Conservation (phyloP, 1,284 basidiomycete species). For the Abortiporus biennis region DNA sequence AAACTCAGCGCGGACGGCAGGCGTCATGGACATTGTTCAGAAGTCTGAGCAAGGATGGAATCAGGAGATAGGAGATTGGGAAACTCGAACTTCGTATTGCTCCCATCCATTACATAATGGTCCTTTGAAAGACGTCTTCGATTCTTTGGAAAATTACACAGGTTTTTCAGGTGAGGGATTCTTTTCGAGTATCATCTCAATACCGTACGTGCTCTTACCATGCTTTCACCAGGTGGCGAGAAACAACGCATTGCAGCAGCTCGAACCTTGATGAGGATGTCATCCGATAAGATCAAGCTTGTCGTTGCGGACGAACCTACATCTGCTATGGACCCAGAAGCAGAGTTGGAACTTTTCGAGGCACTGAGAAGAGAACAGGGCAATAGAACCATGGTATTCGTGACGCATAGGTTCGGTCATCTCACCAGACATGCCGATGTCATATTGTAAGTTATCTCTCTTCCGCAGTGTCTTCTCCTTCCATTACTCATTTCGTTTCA, state of each 20-base stretch:
- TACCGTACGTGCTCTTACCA: neutral
- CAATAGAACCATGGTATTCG: constrained; percentile 70
- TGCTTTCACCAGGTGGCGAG: constrained; percentile 9
- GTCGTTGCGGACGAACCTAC: constrained; percentile 14
- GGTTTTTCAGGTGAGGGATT: constrained; percentile 12
- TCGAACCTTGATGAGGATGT: constrained; percentile 12
- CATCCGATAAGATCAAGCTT: constrained; percentile 6
- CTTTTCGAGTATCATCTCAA: neutral
- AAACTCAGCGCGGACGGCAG: constrained; percentile 57
- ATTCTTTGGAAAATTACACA: constrained; percentile 6
- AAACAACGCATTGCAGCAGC: constrained; percentile 13
- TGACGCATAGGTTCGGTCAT: constrained; percentile 64
- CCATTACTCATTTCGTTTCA: constrained; percentile 16
- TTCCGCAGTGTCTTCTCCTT: neutral
- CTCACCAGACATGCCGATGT: constrained; percentile 65
- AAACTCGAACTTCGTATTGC: constrained; percentile 1
- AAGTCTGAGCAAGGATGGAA: constrained; percentile 54
- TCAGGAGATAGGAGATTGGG: constrained; percentile 18
- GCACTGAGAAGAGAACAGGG: constrained; percentile 49
- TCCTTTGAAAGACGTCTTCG: constrained; percentile 6
- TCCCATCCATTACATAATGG: neutral
- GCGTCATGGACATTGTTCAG: constrained; percentile 52
- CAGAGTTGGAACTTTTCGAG: constrained; percentile 45
- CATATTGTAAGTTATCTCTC: constrained; percentile 42
- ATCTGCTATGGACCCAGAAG: constrained; percentile 13